Base-by-base conservation (phyloP, 2,329 filamentous ascomycete genomes). In the Microdochium paspali region DNA sequence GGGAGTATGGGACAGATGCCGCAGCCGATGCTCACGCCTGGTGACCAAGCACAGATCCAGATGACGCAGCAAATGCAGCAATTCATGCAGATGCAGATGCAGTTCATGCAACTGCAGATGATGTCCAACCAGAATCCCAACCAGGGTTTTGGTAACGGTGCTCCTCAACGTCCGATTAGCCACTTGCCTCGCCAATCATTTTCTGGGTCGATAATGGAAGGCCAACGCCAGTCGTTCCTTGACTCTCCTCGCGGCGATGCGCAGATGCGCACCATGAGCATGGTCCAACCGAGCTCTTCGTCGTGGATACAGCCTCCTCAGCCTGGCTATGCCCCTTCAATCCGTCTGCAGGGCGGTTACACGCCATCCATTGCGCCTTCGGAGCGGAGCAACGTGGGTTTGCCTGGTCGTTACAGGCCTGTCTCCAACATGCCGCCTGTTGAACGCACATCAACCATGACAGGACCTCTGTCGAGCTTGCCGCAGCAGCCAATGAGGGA, bases 21-120 rank as follows among this genome's bases (percentile, higher is more conserved):
- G 44, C 52, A 54, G 18, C 58, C 57, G 20, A 65, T 68, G 62
- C 61, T 83, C 42, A 77, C 76, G 15, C 70, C 81, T 2, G 78
- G 77, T 21, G 84, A 89, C 51, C 84, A 87, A 61, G 82, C 83
- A 24, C 86, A 91, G 56, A 75, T 90, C 39, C 83, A 90, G 55
- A 85, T 93, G 75, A 84, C 79, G 6, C 84, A 89, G 59, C 85
- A 90, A 60, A 90, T 91, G 87, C 77, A 80, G 48, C 84, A 88
- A 58, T 90, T 91, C 67, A 90, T 91, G 85, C 85, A 90, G 61
- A 89, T 93, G 84, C 89, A 95, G 63, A 90, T 94, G 85, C 87
- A 94, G 61, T 90, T 90, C 67, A 91, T 94, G 85, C 85, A 90
- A 58, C 85, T 89, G 80, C 86, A 76, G 73, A 74, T 44, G 23